These are phyloP conservation scores for Aspergillus sp. DNA, from an alignment of 2,329 filamentous ascomycete genomes.

Conservation along the genomic window DNA sequence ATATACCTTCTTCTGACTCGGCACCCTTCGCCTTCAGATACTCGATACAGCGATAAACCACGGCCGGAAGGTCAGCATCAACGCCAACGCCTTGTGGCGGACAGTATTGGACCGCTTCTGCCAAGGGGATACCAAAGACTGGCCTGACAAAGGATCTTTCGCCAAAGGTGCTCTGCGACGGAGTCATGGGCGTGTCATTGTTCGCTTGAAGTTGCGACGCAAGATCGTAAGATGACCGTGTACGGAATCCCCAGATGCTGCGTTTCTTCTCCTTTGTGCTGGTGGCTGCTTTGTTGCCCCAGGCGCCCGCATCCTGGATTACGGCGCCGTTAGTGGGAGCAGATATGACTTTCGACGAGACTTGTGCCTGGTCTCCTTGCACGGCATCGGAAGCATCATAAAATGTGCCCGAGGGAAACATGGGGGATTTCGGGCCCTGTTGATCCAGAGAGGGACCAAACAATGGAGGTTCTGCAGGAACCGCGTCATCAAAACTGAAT, in stretches of 20 bases:
- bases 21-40: constrained; percentile 84
- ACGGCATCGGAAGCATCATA: constrained; percentile 28
- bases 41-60: constrained; percentile 93
- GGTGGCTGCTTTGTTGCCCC: constrained; percentile 72
- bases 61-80: constrained; percentile 68
- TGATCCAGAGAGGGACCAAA: constrained; percentile 43
- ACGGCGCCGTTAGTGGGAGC: constrained; percentile 79
- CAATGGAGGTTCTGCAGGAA: constrained; percentile 58
- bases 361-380: constrained; percentile 24
- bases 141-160: constrained; percentile 59
- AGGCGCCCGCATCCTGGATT: constrained; percentile 78
- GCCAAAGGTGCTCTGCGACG: constrained; percentile 49
- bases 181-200: constrained; percentile 42
- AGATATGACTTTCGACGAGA: constrained; percentile 64
- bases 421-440: constrained; percentile 32
- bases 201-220: constrained; percentile 37
- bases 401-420: constrained; percentile 27
- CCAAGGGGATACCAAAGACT: constrained; percentile 81
- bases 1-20: constrained; percentile 86
- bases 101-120: constrained; percentile 81
- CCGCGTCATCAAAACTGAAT: constrained; percentile 57
- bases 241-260: constrained; percentile 64
- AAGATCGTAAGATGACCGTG: constrained; percentile 69
- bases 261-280: constrained; percentile 78
- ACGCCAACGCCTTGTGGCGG: constrained; percentile 69